Conservation (phyloP, 2,329 filamentous ascomycete species). For the Amauroascus verrucosus region DNA sequence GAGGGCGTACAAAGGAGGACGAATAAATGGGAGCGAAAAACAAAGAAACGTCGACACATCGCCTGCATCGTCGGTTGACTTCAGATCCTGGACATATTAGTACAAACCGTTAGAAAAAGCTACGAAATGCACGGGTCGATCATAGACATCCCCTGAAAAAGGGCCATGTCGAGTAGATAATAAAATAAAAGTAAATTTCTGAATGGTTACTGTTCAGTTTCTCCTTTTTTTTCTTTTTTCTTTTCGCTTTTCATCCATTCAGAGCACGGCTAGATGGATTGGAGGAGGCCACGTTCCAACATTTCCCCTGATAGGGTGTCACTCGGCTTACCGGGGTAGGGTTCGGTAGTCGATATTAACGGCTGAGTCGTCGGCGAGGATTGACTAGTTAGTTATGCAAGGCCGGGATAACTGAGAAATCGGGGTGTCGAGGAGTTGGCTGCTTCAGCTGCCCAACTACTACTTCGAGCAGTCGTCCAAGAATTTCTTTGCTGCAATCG, state of each 20-base stretch:
- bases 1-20: too few relatives aligned
- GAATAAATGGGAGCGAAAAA: too few relatives aligned
- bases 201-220: background rate
- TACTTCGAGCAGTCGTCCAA: background rate
- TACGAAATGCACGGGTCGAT: background rate
- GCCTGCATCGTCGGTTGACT: background rate
- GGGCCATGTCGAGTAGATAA: background rate
- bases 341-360: background rate
- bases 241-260: background rate
- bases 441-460: background rate
- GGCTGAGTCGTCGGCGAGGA: background rate
- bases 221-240: background rate
- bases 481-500: background rate
- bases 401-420: background rate
- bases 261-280: background rate
- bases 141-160: background rate
- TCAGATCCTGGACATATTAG: background rate
- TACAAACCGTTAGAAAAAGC: background rate
- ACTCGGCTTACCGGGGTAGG: conserved; percentile 4
- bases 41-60: too few relatives aligned
- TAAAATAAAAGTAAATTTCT: background rate
- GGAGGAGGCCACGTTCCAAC: background rate
- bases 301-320: conserved; percentile 8
- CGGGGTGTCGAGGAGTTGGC: too few relatives aligned
- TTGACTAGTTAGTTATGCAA: background rate